Evolutionary conservation across 2,329 filamentous ascomycete genomes (phyloP).

Genomic region (Clarireedia hainanense): DNA sequence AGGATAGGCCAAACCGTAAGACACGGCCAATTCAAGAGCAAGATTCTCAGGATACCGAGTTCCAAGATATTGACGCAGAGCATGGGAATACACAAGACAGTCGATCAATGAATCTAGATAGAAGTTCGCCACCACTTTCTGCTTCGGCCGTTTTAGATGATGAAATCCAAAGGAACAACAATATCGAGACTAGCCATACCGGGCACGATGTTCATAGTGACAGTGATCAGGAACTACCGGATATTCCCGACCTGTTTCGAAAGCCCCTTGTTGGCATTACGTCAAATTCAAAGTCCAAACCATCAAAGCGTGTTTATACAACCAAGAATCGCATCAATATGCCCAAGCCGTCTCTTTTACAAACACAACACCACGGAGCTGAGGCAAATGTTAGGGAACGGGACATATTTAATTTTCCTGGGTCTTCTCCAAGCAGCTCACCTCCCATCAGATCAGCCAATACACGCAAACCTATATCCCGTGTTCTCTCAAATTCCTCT

Average conservation of each 20-base stretch:
- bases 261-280: background rate
- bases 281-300: slow-evolving; percentile 1
- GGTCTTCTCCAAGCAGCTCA: slow-evolving; percentile 34
- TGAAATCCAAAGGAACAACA: background rate
- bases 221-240: slow-evolving; percentile 26
- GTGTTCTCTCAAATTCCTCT: slow-evolving; percentile 15
- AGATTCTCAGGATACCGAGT: slow-evolving; percentile 21
- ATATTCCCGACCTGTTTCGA: slow-evolving; percentile 22
- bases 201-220: slow-evolving; percentile 7
- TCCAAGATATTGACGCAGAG: slow-evolving; percentile 14
- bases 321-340: slow-evolving; percentile 14
- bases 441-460: slow-evolving; percentile 10
- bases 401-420: slow-evolving; percentile 32
- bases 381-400: background rate
- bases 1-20: slow-evolving; percentile 13
- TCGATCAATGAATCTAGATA: slow-evolving; percentile 20
- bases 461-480: slow-evolving; percentile 9
- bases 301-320: slow-evolving; percentile 17
- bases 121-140: slow-evolving; percentile 13
- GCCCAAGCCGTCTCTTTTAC: background rate
- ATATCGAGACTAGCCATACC: background rate
- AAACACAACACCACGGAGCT: background rate
- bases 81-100: slow-evolving; percentile 16
- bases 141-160: background rate
- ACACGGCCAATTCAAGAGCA: slow-evolving; percentile 7